Evolutionary conservation across 345 rosid genomes (phyloP).

Genomic region (rapeseed (Brassica napus)): Da-Ae NC_063450.1:39705501-39706000

Average conservation of each 20-base stretch:
- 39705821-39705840: slow-evolving; percentile 74
- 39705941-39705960: slow-evolving; percentile 68
- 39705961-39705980: slow-evolving; percentile 63
- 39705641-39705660: not conserved
- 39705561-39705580: slow-evolving; percentile 98
- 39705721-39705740: slow-evolving; percentile 98
- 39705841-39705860: slow-evolving; percentile 76
- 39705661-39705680: slow-evolving; percentile 50
- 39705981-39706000: slow-evolving; percentile 69
- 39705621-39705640: not conserved
- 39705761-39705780: slow-evolving; percentile 90
- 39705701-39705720: slow-evolving; percentile 99
- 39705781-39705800: slow-evolving; percentile 73
- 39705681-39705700: slow-evolving; percentile 96
- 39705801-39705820: slow-evolving; percentile 60
- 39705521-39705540: slow-evolving; percentile 62
- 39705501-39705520: slow-evolving; percentile 58
- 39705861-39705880: slow-evolving; percentile 69
- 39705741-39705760: slow-evolving; percentile 98
- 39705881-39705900: slow-evolving; percentile 86
- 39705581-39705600: slow-evolving; percentile 43
- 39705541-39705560: slow-evolving; percentile 90
- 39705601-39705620: slow-evolving; percentile 26
- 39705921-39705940: slow-evolving; percentile 74
- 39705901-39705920: slow-evolving; percentile 57